phyloP scores from a whole-genome alignment of 257 asterid genomes.

The Datura wrightii region DNA sequence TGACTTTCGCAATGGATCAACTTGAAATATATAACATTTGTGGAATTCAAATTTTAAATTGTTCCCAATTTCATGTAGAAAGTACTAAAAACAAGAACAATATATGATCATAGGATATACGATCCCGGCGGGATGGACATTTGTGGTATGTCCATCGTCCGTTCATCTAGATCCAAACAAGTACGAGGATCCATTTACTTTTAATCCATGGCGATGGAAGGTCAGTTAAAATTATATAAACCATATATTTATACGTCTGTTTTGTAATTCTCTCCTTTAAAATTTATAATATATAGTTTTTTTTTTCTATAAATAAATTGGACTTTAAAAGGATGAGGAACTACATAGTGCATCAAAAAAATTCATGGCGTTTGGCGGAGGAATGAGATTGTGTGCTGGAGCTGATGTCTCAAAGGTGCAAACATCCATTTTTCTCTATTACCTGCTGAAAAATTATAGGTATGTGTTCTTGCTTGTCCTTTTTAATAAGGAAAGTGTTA shows the following conservation, averaged over 20 bases:
- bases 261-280: no score
- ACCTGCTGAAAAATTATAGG: conserved; percentile 43
- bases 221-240: conserved; percentile 15
- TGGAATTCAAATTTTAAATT: no score
- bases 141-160: conserved; percentile 37
- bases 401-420: conserved; percentile 23
- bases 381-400: conserved; percentile 45
- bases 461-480: background rate
- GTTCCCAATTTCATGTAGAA: no score
- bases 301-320: background rate
- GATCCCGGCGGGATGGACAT: conserved; percentile 48
- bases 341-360: conserved; percentile 32
- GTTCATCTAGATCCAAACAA: background rate
- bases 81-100: background rate
- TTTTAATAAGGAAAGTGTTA: no score
- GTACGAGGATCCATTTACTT: conserved; percentile 41
- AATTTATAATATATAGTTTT: no score
- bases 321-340: conserved; percentile 22
- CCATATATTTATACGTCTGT: no score
- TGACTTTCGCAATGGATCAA: no score
- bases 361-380: conserved; percentile 47
- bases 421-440: conserved; percentile 36
- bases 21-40: no score
- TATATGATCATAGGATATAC: conserved; percentile 38
- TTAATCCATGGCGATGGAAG: conserved; percentile 50